Conservation (phyloP, 805 yeast genomes). For the Kodamaea restingae region DNA sequence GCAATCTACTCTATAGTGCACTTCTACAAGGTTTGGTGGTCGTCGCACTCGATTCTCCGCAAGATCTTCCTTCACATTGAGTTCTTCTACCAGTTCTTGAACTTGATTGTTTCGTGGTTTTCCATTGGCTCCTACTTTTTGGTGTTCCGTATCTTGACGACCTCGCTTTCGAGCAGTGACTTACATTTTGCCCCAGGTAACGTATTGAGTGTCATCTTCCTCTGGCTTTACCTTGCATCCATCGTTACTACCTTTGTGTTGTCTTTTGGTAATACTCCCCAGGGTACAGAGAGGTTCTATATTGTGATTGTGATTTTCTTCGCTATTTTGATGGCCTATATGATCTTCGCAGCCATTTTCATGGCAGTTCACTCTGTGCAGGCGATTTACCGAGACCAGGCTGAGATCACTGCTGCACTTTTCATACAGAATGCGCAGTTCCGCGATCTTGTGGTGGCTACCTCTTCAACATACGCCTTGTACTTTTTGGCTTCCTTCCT, state of each 20-base stretch:
- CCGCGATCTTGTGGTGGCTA: slow-evolving; percentile 52
- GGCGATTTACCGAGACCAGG: slow-evolving; percentile 28
- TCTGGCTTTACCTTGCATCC: slow-evolving; percentile 55
- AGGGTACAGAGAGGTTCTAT: slow-evolving; percentile 55
- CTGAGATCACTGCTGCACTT: slow-evolving; percentile 41
- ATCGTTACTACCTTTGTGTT: slow-evolving; percentile 56
- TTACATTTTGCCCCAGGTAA: slow-evolving; percentile 45
- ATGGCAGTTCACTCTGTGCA: slow-evolving; percentile 52
- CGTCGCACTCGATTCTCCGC: slow-evolving; percentile 50
- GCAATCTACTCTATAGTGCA: slow-evolving; percentile 54
- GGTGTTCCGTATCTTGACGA: slow-evolving; percentile 60
- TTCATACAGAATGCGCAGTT: slow-evolving; percentile 45
- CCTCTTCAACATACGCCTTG: slow-evolving; percentile 57
- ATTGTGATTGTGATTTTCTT: slow-evolving; percentile 50
- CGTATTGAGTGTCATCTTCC: slow-evolving; percentile 46
- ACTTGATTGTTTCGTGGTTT: slow-evolving; percentile 59
- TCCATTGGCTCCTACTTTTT: slow-evolving; percentile 59
- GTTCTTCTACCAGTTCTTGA: slow-evolving; percentile 51
- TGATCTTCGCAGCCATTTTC: slow-evolving; percentile 54
- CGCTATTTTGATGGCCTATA: slow-evolving; percentile 58
- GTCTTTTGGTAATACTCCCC: slow-evolving; percentile 62
- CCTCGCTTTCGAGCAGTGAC: slow-evolving; percentile 38
- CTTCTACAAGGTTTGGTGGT: slow-evolving; percentile 51
- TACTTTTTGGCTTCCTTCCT: slow-evolving; percentile 56
- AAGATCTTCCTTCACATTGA: slow-evolving; percentile 51